phyloP scores from a whole-genome alignment of 1,284 basidiomycete species.

The Leccinum fuscescens region DNA sequence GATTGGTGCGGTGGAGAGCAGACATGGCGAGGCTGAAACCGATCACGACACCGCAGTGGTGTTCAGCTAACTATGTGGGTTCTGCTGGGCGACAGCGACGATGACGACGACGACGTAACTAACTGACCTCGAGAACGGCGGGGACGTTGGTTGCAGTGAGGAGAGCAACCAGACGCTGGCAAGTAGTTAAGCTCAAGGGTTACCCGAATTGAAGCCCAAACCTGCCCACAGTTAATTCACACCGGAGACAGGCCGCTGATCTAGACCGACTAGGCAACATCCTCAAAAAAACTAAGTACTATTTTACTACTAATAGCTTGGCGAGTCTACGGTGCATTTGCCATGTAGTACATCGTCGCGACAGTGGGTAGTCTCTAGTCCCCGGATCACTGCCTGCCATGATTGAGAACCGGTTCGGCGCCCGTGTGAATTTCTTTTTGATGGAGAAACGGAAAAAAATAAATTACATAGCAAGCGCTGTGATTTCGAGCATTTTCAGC shows the following conservation, averaged over 20 bases:
- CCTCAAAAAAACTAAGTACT: background rate
- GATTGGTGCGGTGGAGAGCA: conserved; percentile 24
- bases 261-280: background rate
- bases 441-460: too few relatives aligned
- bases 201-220: background rate
- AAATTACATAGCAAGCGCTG: too few relatives aligned
- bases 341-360: too few relatives aligned
- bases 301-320: background rate
- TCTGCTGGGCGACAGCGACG: background rate
- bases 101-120: conserved; percentile 1
- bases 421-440: too few relatives aligned
- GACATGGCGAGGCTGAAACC: conserved; percentile 27
- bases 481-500: too few relatives aligned
- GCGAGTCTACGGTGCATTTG: too few relatives aligned
- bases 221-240: conserved; percentile 9
- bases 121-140: background rate
- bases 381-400: background rate
- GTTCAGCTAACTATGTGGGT: background rate
- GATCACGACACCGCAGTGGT: conserved; percentile 8
- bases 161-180: background rate
- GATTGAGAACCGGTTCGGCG: too few relatives aligned
- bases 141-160: background rate
- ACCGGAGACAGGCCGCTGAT: conserved; percentile 2
- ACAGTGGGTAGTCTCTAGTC: background rate
- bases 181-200: background rate